A percentile compares a stretch with the other conserved stretches of the same genome.
Evolutionary conservation across 2,329 filamentous ascomycete species (phyloP).

Genomic region (Amauroascus verrucosus): DNA sequence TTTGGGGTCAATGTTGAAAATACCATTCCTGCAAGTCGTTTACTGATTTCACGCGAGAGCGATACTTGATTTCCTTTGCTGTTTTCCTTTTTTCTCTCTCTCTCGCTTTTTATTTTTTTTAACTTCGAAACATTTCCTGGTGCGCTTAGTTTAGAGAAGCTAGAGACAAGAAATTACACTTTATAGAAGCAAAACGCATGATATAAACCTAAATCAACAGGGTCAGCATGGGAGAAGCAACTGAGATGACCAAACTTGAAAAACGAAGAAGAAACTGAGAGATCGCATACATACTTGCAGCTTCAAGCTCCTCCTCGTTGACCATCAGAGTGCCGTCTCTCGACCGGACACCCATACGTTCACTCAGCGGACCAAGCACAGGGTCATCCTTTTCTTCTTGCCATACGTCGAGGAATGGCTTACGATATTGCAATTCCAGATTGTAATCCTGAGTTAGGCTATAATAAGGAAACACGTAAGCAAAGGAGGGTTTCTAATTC

Average conservation of each 20-base stretch:
- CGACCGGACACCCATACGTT: conserved; percentile 88
- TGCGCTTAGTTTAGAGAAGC: too few relatives aligned
- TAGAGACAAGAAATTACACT: conserved; percentile 49
- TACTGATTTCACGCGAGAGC: not conserved
- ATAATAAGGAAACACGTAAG: not conserved
- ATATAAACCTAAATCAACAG: conserved; percentile 54
- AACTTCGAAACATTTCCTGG: too few relatives aligned
- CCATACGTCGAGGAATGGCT: conserved; percentile 85
- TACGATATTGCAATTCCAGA: conserved; percentile 87
- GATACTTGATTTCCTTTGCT: too few relatives aligned
- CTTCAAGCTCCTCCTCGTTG: conserved; percentile 80
- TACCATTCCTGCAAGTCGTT: not conserved
- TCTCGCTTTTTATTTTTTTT: too few relatives aligned
- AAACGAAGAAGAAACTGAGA: not conserved
- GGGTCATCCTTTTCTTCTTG: conserved; percentile 78
- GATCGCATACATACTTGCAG: conserved; percentile 48
- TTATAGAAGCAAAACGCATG: conserved; percentile 96
- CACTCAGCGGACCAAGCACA: conserved; percentile 70
- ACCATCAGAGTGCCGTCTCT: conserved; percentile 59
- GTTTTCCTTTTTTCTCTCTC: too few relatives aligned
- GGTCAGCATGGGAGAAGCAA: not conserved
- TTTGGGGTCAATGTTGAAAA: not conserved
- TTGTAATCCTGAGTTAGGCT: conserved; percentile 88
- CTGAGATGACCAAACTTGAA: not conserved
- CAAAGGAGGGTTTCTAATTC: not conserved